Evolutionary conservation across 306 rosid species (phyloP).

Genomic region (Abrus precatorius): DNA sequence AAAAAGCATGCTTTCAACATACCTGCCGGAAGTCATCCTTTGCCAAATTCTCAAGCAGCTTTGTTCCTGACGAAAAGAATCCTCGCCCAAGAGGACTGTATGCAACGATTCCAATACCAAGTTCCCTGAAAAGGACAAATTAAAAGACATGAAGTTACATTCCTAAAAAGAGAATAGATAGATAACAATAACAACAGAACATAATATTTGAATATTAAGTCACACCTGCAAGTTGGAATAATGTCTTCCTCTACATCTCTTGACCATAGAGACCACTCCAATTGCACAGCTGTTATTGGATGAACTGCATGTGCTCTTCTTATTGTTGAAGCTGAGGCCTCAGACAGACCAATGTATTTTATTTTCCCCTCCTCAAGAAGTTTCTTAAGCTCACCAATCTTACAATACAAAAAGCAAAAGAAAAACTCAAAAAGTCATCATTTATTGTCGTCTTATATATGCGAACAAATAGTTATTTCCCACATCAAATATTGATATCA

Average conservation of each 20-base stretch:
- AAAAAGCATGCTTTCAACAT: background rate
- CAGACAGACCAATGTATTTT: constrained; percentile 76
- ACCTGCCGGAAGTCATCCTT: constrained; percentile 65
- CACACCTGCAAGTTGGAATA: constrained; percentile 48
- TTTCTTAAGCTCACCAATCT: constrained; percentile 53
- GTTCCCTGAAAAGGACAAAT: constrained; percentile 49
- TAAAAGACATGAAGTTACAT: background rate
- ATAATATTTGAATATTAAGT: background rate
- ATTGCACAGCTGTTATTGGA: constrained; percentile 32
- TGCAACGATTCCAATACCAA: constrained; percentile 75
- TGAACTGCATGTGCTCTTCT: constrained; percentile 38
- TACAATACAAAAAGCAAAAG: background rate
- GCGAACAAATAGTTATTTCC: background rate
- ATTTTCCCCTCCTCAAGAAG: constrained; percentile 21
- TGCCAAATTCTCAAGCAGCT: constrained; percentile 45
- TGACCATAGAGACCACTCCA: constrained; percentile 30
- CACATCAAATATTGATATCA: background rate
- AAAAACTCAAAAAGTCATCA: background rate
- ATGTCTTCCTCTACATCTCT: constrained; percentile 4
- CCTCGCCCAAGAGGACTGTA: constrained; percentile 81
- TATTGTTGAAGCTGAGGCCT: constrained; percentile 67
- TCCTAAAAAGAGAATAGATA: background rate
- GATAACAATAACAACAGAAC: background rate
- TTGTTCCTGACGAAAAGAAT: constrained; percentile 65
- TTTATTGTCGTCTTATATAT: background rate